Evolutionary conservation across 2,329 filamentous ascomycete genomes (phyloP), one percentile per base, ranked within the genome.

Genomic region (Dendryphion nanum): DNA sequence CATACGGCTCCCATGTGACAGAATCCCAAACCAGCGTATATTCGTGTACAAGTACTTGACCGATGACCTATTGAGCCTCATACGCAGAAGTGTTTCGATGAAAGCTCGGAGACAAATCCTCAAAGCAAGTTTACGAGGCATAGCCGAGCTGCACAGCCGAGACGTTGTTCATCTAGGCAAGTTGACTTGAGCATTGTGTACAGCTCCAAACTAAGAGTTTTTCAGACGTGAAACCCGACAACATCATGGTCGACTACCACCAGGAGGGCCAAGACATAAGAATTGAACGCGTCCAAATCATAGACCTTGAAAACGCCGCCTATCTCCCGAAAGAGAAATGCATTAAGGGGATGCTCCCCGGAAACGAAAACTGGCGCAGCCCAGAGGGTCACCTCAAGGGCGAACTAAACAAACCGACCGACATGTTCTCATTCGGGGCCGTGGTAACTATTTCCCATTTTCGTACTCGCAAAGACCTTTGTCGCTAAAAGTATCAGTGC

Each of bases 301-400:
- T 39, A 15, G 59, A 61, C 38, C 38, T 64, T 17, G 57, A 64
- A 33, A 61, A 62, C 42, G 58, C 63, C 8, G 63, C 63, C 7
- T 53, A 67, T 44, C 47, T 68, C 15, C 62, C 62, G 1, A 51
- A 57, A 40, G 47, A 48, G 5, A 53, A 50, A 35, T 56, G 42
- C 33, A 54, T 64, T 26, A 57, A 55, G 39, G 55, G 55, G 12
- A 58, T 55, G 49, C 46, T 55, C 13, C 30, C 46, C 7, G 59
- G 59, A 8, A 61, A 63, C 31, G 48, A 57, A 12, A 57, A 59
- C 32, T 63, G 57, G 59, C 54, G 60, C 7, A 59, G 61, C 33
- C 57, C 59, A 30, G 59, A 63, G 33, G 57, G 37, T 2, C 48
- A 59, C 23, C 41, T 59, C 16, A 53, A 45, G 28, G 51, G 47